A percentile compares a stretch with the other conserved stretches of the same genome.
Conservation (phyloP, 768 basidiomycete genomes). For the Tylopilus intermedius region DNA sequence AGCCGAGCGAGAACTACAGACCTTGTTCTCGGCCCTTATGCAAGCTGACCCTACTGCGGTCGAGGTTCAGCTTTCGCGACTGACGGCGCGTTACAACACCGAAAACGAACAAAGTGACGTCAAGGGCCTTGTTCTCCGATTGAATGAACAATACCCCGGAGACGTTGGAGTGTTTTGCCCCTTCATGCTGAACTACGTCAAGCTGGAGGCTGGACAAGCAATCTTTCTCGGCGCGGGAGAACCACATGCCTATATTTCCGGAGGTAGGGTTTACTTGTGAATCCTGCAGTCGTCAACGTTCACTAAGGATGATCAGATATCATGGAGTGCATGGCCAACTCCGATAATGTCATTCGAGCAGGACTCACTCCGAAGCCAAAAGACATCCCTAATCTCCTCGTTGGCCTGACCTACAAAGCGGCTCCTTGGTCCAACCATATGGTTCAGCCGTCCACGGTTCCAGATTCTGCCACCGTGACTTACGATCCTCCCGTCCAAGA, state of each 20-base stretch:
- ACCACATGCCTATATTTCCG: slow-evolving; percentile 93
- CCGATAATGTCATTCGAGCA: slow-evolving; percentile 97
- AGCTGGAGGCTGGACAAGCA: slow-evolving; percentile 76
- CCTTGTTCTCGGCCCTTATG: slow-evolving; percentile 83
- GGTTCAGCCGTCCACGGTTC: slow-evolving; percentile 56
- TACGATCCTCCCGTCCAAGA: slow-evolving; percentile 94
- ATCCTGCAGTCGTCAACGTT: background rate
- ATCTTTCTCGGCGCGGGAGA: slow-evolving; percentile 95
- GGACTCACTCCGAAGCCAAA: slow-evolving; percentile 96
- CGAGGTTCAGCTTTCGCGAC: slow-evolving; percentile 46
- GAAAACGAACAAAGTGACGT: slow-evolving; percentile 43
- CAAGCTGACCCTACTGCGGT: slow-evolving; percentile 55
- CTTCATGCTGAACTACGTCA: slow-evolving; percentile 83
- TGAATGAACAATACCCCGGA: slow-evolving; percentile 76
- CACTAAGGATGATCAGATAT: slow-evolving; percentile 56
- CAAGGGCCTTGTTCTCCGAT: slow-evolving; percentile 55
- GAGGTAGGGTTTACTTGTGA: slow-evolving; percentile 51
- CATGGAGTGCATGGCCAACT: slow-evolving; percentile 98
- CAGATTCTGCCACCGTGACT: slow-evolving; percentile 39
- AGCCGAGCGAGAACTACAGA: slow-evolving; percentile 50
- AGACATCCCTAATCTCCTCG: slow-evolving; percentile 86
- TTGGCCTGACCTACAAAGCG: slow-evolving; percentile 80
- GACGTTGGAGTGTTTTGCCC: slow-evolving; percentile 94
- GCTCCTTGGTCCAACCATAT: slow-evolving; percentile 64
- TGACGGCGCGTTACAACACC: slow-evolving; percentile 61